Base-by-base conservation (phyloP, 768 basidiomycete genomes). In the Xerocomellus chrysenteron region DNA sequence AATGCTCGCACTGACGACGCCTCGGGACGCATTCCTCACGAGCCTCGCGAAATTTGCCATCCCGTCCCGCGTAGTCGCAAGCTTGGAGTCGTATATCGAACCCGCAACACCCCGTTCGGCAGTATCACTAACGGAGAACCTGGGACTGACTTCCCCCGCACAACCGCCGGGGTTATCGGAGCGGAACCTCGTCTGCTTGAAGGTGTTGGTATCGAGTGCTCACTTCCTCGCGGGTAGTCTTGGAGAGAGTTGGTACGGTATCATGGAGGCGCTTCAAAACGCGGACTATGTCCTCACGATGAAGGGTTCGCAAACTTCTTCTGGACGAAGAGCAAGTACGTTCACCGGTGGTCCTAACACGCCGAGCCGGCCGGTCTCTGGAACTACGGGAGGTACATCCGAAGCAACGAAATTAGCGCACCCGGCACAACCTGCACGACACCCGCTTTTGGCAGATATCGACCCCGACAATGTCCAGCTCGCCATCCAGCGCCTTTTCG, bases 1-100 rank as follows among this genome's bases (percentile, higher is more conserved):
- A 19, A 89, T 93, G 75, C 82, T 98, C n/a, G 85, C 84, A 2
- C 79, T 98, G 1, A 75, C 79, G 1, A 98, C 94, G 0, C 94
- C 95, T 0, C 83, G 96, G 19, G 94, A 98, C 58, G 95, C 96
- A 0, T 94, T 99, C 75, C 84, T 98, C 67, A 90, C 85, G 21
- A 88, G 84, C 47, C 80, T 99, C 16, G 83, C 92, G n/a, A 94
- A 94, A 68, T 87, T 92, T 56, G 89, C 94, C 0, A 90, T 98
- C n/a, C 96, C 96, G 0, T 82, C 91, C 0, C 81, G 88, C 3
- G 90, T 98, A 12, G 92, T 99, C 0, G 89, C 91, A 1, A 87
- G 88, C 61, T 72, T 97, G 54, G 91, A 95, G 54, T 74, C 84
- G 50, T 70, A 79, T 65, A 54, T 68, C 14, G 83, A 83, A 50